phyloP scores from a whole-genome alignment of 108 stramenopile species.

The Conticribra guillardii region DNA sequence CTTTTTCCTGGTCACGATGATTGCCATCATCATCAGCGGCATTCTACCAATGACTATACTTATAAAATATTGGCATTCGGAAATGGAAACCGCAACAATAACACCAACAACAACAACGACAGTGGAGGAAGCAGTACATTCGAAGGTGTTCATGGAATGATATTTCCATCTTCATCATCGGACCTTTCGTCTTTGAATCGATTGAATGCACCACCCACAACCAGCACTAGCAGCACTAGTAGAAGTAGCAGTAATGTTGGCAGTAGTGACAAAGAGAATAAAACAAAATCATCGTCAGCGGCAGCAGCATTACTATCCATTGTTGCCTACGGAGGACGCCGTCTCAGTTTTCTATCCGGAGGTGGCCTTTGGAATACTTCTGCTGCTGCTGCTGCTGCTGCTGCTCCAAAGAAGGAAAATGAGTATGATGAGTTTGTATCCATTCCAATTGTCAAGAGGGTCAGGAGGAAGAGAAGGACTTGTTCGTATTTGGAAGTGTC shows the following conservation, averaged over 20 bases:
- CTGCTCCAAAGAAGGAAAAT: too few species aligned
- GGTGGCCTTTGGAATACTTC: slow-evolving; percentile 36
- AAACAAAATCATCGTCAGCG: too few species aligned
- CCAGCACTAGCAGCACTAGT: too few species aligned
- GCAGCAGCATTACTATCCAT: too few species aligned
- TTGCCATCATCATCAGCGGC: not conserved
- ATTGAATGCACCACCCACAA: slow-evolving; percentile 6
- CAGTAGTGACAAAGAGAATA: too few species aligned
- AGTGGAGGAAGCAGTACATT: slow-evolving; percentile 11
- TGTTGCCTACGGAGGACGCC: slow-evolving; percentile 27
- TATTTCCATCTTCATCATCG: slow-evolving; percentile 12
- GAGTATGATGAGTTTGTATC: slow-evolving; percentile 20
- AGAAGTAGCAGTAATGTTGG: too few species aligned
- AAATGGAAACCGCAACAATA: not conserved
- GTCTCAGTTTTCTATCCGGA: slow-evolving; percentile 39
- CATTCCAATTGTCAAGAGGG: slow-evolving; percentile 15
- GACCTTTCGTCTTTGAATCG: not conserved
- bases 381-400: too few species aligned
- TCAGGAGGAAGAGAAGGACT: not conserved
- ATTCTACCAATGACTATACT: not conserved
- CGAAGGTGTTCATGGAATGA: slow-evolving; percentile 16
- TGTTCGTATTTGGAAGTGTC: slow-evolving; percentile 36
- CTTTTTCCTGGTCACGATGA: slow-evolving; percentile 2
- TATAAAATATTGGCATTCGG: slow-evolving; percentile 22
- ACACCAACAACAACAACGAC: not conserved